Conservation (phyloP, 495 filamentous ascomycete genomes). For the Endocarpon pusillum region DNA sequence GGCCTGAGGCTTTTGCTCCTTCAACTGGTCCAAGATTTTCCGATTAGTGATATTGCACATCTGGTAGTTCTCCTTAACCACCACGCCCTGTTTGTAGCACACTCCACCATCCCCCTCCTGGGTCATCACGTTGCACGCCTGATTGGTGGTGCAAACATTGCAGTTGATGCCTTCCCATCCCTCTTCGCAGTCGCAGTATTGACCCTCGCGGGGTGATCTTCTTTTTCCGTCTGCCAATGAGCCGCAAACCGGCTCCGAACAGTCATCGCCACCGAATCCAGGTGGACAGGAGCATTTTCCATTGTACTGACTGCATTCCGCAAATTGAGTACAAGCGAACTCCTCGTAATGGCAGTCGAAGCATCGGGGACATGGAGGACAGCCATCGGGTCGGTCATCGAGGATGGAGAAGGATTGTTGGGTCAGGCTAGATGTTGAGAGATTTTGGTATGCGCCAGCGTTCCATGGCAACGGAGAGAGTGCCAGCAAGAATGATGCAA, state of each 20-base stretch:
- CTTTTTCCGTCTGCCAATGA: conserved; percentile 67
- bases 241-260: conserved; percentile 72
- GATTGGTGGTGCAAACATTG: conserved; percentile 76
- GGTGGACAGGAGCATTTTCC: conserved; percentile 84
- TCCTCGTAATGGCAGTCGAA: conserved; percentile 96
- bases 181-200: conserved; percentile 70
- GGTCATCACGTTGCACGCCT: conserved; percentile 74
- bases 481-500: conserved; percentile 15
- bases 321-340: conserved; percentile 79
- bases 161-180: conserved; percentile 99
- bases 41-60: conserved; percentile 94
- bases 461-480: conserved; percentile 25
- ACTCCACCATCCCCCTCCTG: conserved; percentile 55
- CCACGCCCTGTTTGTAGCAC: conserved; percentile 79
- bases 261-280: conserved; percentile 88
- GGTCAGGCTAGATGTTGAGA: conserved; percentile 2
- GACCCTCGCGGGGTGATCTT: conserved; percentile 47
- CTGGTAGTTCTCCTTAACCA: conserved; percentile 87
- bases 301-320: conserved; percentile 65
- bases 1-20: conserved; percentile 70
- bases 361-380: conserved; percentile 42
- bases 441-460: conserved; percentile 23
- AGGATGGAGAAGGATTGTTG: conserved; percentile 27
- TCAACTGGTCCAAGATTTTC: conserved; percentile 77
- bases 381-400: conserved; percentile 34